Evolutionary conservation across 495 filamentous ascomycete species (phyloP).

Genomic region (Cryomyces antarcticus): DNA sequence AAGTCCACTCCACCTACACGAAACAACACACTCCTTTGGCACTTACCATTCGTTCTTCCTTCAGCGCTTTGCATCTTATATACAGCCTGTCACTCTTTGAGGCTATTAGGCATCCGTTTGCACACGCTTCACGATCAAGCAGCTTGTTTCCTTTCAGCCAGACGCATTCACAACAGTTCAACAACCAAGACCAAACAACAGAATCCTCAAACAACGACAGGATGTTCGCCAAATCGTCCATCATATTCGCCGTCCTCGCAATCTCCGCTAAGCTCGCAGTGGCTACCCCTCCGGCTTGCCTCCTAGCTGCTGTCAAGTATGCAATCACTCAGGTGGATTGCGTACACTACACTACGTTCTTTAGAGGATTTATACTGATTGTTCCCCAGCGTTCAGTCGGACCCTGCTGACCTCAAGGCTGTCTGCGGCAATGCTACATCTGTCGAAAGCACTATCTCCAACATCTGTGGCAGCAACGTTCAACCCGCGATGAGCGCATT

Average conservation of each 20-base stretch:
- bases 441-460: conserved; percentile 9
- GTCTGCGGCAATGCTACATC: conserved; percentile 14
- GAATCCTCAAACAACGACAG: conserved; percentile 1
- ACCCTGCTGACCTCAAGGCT: conserved; percentile 15
- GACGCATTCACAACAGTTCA: too few relatives aligned
- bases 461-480: conserved; percentile 10
- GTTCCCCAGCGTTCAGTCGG: conserved; percentile 14
- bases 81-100: too few relatives aligned
- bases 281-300: conserved; percentile 21
- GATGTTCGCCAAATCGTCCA: conserved; percentile 18
- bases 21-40: too few relatives aligned
- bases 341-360: too few relatives aligned
- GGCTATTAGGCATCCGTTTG: too few relatives aligned
- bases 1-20: too few relatives aligned
- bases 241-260: conserved; percentile 16
- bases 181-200: conserved; percentile 1
- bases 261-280: conserved; percentile 11
- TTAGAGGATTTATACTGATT: conserved; percentile 2
- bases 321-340: neutral
- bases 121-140: too few relatives aligned
- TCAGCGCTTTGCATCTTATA: too few relatives aligned
- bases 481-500: conserved; percentile 12
- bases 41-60: too few relatives aligned
- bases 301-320: conserved; percentile 23
- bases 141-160: too few relatives aligned